Evolutionary conservation across 2,329 filamentous ascomycete genomes (phyloP).

Genomic region (Ambrosiella xylebori): DNA sequence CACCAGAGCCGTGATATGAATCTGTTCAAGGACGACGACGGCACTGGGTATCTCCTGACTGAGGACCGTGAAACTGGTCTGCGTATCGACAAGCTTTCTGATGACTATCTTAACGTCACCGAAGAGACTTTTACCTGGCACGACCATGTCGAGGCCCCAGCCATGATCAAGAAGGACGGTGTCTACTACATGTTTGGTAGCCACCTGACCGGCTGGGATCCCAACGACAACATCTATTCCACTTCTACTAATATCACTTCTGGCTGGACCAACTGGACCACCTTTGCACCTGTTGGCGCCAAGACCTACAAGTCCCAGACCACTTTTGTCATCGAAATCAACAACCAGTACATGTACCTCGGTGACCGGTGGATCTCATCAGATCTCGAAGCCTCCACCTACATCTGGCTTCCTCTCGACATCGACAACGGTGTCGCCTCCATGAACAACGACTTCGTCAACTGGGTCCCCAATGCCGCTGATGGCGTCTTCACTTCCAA

Average conservation of each 20-base stretch:
- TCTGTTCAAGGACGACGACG: slow-evolving; percentile 44
- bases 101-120: slow-evolving; percentile 37
- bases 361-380: slow-evolving; percentile 47
- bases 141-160: slow-evolving; percentile 42
- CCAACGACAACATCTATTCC: slow-evolving; percentile 48
- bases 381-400: slow-evolving; percentile 44
- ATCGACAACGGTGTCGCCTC: slow-evolving; percentile 32
- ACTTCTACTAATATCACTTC: slow-evolving; percentile 39
- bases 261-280: slow-evolving; percentile 43
- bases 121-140: slow-evolving; percentile 33
- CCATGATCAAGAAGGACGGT: slow-evolving; percentile 40
- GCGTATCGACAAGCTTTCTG: slow-evolving; percentile 37
- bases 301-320: slow-evolving; percentile 45
- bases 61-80: slow-evolving; percentile 43
- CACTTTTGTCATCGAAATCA: slow-evolving; percentile 35
- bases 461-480: slow-evolving; percentile 32
- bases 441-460: slow-evolving; percentile 32
- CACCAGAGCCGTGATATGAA: slow-evolving; percentile 37
- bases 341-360: slow-evolving; percentile 37
- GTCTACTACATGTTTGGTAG: slow-evolving; percentile 51
- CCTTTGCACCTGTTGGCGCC: slow-evolving; percentile 38
- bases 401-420: slow-evolving; percentile 45
- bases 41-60: slow-evolving; percentile 41
- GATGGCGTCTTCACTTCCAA: slow-evolving; percentile 20
- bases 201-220: slow-evolving; percentile 36